phyloP scores from a whole-genome alignment of 2,329 filamentous ascomycete genomes.

The Ophiostoma sp. region DNA sequence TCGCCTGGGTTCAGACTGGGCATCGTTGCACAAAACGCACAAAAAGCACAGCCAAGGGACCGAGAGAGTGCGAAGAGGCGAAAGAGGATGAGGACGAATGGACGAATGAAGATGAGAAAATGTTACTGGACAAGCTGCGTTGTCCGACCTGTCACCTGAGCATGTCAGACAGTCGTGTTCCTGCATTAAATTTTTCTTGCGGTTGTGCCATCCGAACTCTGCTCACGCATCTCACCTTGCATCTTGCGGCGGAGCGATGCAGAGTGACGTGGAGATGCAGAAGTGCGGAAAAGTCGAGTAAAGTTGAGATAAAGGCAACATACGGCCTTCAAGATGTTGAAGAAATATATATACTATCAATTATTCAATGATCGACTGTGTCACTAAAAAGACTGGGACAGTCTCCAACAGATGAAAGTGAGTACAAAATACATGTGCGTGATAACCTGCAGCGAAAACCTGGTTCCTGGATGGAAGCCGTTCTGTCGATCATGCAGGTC shows the following conservation, averaged over 20 bases:
- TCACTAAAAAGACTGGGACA: not conserved
- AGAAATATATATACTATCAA: not conserved
- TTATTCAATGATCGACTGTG: not conserved
- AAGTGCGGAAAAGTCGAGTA: not conserved
- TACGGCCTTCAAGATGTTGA: not conserved
- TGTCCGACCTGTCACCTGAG: not conserved
- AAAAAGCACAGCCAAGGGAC: constrained; percentile 12
- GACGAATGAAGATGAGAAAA: not conserved
- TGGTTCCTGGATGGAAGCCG: not conserved
- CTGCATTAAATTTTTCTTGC: not conserved
- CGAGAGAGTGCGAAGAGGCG: not conserved
- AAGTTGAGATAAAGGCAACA: not conserved
- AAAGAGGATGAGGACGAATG: not conserved
- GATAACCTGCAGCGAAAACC: not conserved
- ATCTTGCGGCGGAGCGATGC: not conserved
- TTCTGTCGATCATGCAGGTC: not conserved
- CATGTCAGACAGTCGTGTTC: not conserved
- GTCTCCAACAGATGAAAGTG: not conserved
- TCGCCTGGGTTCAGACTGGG: constrained; percentile 5
- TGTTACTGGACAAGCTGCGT: not conserved
- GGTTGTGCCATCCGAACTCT: not conserved
- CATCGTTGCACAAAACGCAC: not conserved
- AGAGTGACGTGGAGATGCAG: not conserved
- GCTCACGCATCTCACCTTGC: not conserved
- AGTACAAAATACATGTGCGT: not conserved